Conservation (phyloP, 2,329 filamentous ascomycete genomes). For the Akanthomyces uredinophilus region DNA sequence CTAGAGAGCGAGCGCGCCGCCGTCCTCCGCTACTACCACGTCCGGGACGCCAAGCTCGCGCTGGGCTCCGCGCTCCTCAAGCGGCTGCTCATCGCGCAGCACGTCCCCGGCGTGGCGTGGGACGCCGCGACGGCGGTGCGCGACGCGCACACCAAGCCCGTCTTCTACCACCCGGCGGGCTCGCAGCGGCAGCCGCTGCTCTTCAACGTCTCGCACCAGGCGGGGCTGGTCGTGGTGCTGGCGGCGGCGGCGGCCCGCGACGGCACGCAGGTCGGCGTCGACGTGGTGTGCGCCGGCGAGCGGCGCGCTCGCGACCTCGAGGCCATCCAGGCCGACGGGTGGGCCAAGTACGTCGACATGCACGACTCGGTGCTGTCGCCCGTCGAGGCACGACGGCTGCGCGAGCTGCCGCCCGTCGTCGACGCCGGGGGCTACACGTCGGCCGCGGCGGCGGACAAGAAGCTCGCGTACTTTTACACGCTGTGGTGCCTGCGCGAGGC, state of each 20-base stretch:
- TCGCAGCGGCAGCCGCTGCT: conserved; percentile 41
- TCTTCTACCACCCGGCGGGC: conserved; percentile 45
- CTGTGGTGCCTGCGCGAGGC: conserved; percentile 77
- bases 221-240: conserved; percentile 65
- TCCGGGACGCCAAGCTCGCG: conserved; percentile 69
- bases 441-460: conserved; percentile 33
- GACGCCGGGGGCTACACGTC: conserved; percentile 24
- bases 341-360: conserved; percentile 63
- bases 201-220: conserved; percentile 78
- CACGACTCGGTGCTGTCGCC: conserved; percentile 65
- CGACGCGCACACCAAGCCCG: conserved; percentile 50
- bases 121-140: conserved; percentile 50
- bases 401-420: conserved; percentile 31
- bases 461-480: conserved; percentile 65
- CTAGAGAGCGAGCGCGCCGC: conserved; percentile 49
- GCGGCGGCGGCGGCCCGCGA: conserved; percentile 38
- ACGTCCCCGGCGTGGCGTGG: conserved; percentile 57
- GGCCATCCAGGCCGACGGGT: conserved; percentile 55
- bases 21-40: conserved; percentile 58
- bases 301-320: conserved; percentile 56
- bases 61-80: conserved; percentile 70
- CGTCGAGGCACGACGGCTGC: conserved; percentile 58
- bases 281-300: conserved; percentile 72
- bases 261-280: conserved; percentile 56
- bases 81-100: conserved; percentile 57